Percentiles rank a stretch among this genome's conserved stretches.
Conservation (phyloP, 1,284 basidiomycete species). For the Papiliotrema terrestris region DNA sequence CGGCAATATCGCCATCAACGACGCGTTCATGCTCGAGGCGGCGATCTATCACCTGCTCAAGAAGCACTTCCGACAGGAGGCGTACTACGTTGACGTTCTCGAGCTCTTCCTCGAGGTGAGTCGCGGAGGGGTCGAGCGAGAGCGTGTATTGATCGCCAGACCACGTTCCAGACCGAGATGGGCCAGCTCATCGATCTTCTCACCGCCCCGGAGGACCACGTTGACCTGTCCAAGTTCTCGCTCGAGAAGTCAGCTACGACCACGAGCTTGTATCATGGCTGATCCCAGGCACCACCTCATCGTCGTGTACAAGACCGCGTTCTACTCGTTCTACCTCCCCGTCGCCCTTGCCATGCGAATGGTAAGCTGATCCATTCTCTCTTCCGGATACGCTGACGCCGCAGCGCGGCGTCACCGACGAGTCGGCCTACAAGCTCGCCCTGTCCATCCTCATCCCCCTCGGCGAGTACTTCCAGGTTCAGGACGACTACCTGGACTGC, state of each 20-base stretch:
- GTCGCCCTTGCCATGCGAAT: slow-evolving; percentile 89
- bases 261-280: neutral
- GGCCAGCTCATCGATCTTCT: slow-evolving; percentile 94
- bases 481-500: slow-evolving; percentile 97
- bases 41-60: slow-evolving; percentile 91
- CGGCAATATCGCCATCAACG: slow-evolving; percentile 90
- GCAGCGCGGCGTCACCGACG: slow-evolving; percentile 61
- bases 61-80: slow-evolving; percentile 75
- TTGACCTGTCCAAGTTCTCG: slow-evolving; percentile 86
- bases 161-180: slow-evolving; percentile 90
- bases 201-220: slow-evolving; percentile 84
- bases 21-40: slow-evolving; percentile 92
- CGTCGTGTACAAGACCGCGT: slow-evolving; percentile 96
- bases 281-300: slow-evolving; percentile 76
- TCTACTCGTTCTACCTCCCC: slow-evolving; percentile 98
- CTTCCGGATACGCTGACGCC: slow-evolving; percentile 2
- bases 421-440: slow-evolving; percentile 72
- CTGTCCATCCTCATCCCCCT: slow-evolving; percentile 83
- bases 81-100: slow-evolving; percentile 82
- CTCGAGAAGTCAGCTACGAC: slow-evolving; percentile 59
- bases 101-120: slow-evolving; percentile 83
- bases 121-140: slow-evolving; percentile 1
- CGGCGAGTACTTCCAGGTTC: slow-evolving; percentile 98
- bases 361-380: too few relatives aligned
- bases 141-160: slow-evolving; percentile 51